Conservation (phyloP, 805 yeast genomes). For the Grigorovia transvaalensis region DNA sequence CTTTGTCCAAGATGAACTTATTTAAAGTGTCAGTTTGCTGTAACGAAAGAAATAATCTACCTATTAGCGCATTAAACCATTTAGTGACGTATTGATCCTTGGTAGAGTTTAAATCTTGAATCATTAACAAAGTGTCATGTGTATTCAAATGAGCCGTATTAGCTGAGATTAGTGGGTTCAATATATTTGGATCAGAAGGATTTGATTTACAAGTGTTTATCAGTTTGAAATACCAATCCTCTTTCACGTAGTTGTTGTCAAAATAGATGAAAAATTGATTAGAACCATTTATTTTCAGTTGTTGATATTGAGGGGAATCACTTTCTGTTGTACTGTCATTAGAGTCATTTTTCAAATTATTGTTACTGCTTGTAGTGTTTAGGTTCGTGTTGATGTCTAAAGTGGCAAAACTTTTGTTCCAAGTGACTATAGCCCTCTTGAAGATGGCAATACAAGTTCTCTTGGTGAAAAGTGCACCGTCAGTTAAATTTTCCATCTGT, state of each 20-base stretch:
- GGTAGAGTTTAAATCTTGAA: slow-evolving; percentile 68
- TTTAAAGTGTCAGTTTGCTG: slow-evolving; percentile 64
- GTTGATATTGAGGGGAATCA: background rate
- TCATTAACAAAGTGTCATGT: slow-evolving; percentile 58
- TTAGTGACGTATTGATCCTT: slow-evolving; percentile 75
- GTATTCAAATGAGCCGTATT: slow-evolving; percentile 64
- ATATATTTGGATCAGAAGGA: slow-evolving; percentile 16
- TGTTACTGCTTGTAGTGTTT: background rate
- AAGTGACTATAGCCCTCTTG: slow-evolving; percentile 29
- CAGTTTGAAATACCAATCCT: slow-evolving; percentile 85
- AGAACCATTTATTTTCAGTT: slow-evolving; percentile 5
- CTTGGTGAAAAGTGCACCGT: slow-evolving; percentile 72
- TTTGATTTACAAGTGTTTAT: slow-evolving; percentile 56
- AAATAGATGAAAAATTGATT: slow-evolving; percentile 53
- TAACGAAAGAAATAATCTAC: slow-evolving; percentile 68
- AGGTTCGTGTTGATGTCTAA: slow-evolving; percentile 1
- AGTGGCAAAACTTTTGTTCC: background rate
- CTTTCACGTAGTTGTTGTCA: slow-evolving; percentile 73
- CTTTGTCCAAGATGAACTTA: slow-evolving; percentile 42
- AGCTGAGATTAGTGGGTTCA: slow-evolving; percentile 59
- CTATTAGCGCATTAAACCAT: slow-evolving; percentile 85
- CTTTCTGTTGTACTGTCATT: background rate
- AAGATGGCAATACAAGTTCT: slow-evolving; percentile 69
- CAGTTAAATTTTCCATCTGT: slow-evolving; percentile 27
- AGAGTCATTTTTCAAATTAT: background rate